These are phyloP conservation scores for Cutaneotrichosporon daszewskae DNA, from an alignment of 1,284 basidiomycete genomes.

Conservation along the genomic window DNA sequence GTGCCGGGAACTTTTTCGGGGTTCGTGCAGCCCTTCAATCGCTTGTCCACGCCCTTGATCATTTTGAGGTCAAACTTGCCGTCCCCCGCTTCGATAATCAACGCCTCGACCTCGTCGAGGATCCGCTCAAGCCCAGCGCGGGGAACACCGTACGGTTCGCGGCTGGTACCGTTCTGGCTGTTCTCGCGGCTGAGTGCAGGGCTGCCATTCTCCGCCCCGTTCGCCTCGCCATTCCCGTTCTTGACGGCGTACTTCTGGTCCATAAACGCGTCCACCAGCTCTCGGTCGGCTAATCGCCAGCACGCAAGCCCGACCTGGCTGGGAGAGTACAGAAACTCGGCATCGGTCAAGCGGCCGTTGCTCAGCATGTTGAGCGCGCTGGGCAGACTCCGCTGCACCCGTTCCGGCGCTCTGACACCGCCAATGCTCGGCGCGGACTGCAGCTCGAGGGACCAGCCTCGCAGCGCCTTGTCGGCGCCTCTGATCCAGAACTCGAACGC, in stretches of 20 bases:
- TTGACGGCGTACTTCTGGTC: slow-evolving; percentile 46
- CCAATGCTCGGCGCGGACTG: slow-evolving; percentile 50
- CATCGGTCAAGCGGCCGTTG: slow-evolving; percentile 76
- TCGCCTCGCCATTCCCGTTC: slow-evolving; percentile 51
- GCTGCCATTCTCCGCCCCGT: neutral
- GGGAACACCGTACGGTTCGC: slow-evolving; percentile 25
- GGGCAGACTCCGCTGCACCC: slow-evolving; percentile 26
- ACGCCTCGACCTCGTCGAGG: slow-evolving; percentile 54
- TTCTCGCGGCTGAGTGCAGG: neutral
- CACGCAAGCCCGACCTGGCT: slow-evolving; percentile 90
- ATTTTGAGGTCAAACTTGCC: slow-evolving; percentile 65
- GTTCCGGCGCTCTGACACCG: neutral
- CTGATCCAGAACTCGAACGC: slow-evolving; percentile 89
- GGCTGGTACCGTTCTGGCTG: slow-evolving; percentile 1
- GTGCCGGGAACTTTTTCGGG: slow-evolving; percentile 87
- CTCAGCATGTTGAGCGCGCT: slow-evolving; percentile 52
- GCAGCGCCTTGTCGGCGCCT: slow-evolving; percentile 80
- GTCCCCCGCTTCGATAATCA: slow-evolving; percentile 57
- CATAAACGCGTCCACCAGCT: slow-evolving; percentile 63
- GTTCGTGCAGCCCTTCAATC: slow-evolving; percentile 79
- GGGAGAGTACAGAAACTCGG: slow-evolving; percentile 84
- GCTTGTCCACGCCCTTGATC: slow-evolving; percentile 78
- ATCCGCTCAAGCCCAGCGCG: slow-evolving; percentile 46
- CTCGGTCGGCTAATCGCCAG: slow-evolving; percentile 60
- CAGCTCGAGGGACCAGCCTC: slow-evolving; percentile 84